Percentiles rank a stretch among this genome's conserved stretches.
phyloP scores from a whole-genome alignment of 805 yeast genomes.

The Wickerhamiella qilinensis region DNA sequence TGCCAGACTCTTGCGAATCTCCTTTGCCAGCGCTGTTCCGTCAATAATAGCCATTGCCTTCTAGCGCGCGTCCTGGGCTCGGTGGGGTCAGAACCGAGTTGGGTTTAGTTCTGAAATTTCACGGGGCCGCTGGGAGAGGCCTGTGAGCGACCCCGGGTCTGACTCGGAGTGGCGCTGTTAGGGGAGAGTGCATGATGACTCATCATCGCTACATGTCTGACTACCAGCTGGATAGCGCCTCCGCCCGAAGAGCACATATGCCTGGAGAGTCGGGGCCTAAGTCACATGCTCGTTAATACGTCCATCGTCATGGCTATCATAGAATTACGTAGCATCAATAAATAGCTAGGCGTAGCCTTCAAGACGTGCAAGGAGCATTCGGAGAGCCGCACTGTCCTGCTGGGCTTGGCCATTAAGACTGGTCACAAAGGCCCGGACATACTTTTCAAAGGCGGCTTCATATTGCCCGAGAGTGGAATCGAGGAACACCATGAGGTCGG shows the following conservation, averaged over 20 bases:
- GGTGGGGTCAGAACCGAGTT: not conserved
- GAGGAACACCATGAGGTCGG: slow-evolving; percentile 16
- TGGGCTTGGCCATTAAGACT: not conserved
- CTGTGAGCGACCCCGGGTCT: too few species aligned
- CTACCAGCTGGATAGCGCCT: too few species aligned
- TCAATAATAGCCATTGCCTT: slow-evolving; percentile 30
- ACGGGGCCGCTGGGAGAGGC: too few species aligned
- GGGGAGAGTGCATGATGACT: too few species aligned
- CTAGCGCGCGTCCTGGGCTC: not conserved
- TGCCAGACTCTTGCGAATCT: slow-evolving; percentile 35
- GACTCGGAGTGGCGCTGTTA: too few species aligned
- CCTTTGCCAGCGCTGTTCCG: slow-evolving; percentile 45
- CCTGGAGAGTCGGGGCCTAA: too few species aligned
- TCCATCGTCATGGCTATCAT: too few species aligned
- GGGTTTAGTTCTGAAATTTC: too few species aligned
- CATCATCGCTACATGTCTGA: too few species aligned
- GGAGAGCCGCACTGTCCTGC: not conserved
- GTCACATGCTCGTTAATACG: too few species aligned
- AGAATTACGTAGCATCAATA: too few species aligned
- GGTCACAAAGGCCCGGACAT: not conserved
- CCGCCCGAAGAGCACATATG: too few species aligned
- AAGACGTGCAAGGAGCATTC: not conserved
- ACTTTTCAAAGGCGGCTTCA: slow-evolving; percentile 8
- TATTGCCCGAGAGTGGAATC: slow-evolving; percentile 18
- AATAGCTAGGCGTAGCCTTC: not conserved